Conservation (phyloP, 257 asterid species). For the Plantago major region DNA sequence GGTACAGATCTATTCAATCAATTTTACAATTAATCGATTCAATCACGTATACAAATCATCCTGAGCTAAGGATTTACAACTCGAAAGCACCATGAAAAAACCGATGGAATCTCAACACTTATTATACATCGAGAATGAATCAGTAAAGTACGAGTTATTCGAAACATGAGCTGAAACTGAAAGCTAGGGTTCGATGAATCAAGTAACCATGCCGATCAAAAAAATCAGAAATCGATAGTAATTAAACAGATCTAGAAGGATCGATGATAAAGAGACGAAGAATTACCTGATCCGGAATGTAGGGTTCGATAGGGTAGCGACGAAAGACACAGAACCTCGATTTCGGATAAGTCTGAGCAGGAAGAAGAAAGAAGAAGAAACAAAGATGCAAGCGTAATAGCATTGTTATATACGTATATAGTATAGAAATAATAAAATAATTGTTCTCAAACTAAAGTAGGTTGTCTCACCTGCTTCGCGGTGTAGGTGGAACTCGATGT, state of each 20-base stretch:
- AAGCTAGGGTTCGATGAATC: not conserved
- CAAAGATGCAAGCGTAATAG: no score
- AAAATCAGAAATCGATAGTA: slow-evolving; percentile 8
- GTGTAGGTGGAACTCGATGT: not conserved
- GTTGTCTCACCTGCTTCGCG: not conserved
- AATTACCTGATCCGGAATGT: slow-evolving; percentile 30
- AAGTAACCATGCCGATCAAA: not conserved
- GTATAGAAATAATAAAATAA: not conserved
- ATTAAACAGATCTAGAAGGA: slow-evolving; percentile 17
- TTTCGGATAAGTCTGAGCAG: slow-evolving; percentile 34
- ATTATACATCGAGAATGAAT: not conserved
- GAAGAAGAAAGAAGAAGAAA: not conserved
- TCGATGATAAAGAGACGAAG: not conserved
- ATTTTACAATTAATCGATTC: no score
- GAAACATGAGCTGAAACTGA: not conserved
- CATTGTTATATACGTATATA: no score
- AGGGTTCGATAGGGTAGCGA: slow-evolving; percentile 19
- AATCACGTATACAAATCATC: no score
- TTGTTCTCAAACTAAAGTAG: not conserved
- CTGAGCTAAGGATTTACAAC: no score
- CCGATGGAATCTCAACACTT: no score
- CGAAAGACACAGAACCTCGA: slow-evolving; percentile 13
- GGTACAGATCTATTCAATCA: no score
- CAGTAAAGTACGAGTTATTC: not conserved
- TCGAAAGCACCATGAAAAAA: no score